A percentile compares a stretch with the other conserved stretches of the same genome.
Evolutionary conservation across 2,329 filamentous ascomycete species (phyloP).

Genomic region (Fusarium sp.): DNA sequence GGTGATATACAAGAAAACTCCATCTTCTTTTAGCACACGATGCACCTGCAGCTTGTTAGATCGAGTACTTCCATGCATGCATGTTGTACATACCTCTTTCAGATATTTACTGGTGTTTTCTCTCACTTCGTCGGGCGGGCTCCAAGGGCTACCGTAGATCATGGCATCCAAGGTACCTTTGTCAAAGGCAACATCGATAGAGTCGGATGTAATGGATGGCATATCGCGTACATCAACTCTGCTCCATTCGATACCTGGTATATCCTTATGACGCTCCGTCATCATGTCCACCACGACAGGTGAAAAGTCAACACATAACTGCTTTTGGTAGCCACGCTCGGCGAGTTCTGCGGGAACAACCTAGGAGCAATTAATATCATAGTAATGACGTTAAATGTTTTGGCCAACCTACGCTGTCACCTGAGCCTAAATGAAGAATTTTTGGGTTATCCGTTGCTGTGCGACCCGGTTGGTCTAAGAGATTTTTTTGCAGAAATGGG

Average conservation of each 20-base stretch:
- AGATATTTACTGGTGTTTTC: slow-evolving; percentile 5
- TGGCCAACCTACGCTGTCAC: background rate
- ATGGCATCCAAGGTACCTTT: slow-evolving; percentile 8
- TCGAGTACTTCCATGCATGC: too few relatives aligned
- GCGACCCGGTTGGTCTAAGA: background rate
- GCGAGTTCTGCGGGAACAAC: background rate
- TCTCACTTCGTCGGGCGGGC: background rate
- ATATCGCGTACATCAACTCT: slow-evolving; percentile 3
- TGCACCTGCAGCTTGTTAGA: background rate
- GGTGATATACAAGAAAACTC: background rate
- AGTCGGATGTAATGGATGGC: background rate
- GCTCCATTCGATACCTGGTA: background rate
- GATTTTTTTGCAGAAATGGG: background rate
- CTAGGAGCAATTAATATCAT: background rate
- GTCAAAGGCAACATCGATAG: slow-evolving; percentile 10
- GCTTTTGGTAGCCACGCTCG: background rate
- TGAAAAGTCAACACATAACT: slow-evolving; percentile 7
- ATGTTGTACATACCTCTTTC: background rate
- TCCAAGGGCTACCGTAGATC: slow-evolving; percentile 12
- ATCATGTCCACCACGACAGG: slow-evolving; percentile 2
- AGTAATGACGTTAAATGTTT: rapidly evolving
- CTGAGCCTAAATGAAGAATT: slow-evolving; percentile 3
- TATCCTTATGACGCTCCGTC: slow-evolving; percentile 3
- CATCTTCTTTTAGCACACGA: background rate
- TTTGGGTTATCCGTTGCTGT: background rate